These are phyloP conservation scores for Fraxinus xanthoxyloides DNA, from an alignment of 305 asterid genomes.

Conservation along the genomic window DNA sequence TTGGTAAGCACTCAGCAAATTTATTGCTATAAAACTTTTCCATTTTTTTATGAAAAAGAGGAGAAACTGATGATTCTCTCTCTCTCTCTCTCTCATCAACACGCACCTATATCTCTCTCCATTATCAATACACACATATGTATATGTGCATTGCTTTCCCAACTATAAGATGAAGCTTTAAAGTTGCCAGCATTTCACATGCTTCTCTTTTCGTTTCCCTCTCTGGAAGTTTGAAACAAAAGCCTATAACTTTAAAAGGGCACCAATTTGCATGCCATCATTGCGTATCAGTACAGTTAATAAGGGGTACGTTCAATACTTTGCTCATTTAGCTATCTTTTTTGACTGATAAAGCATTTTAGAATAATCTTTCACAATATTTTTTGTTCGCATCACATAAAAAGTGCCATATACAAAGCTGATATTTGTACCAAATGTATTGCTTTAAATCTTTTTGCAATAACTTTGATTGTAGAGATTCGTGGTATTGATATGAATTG, in stretches of 20 bases:
- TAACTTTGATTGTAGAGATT: conserved; percentile 33
- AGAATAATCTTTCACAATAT: conserved; percentile 32
- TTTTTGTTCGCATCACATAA: conserved; percentile 13
- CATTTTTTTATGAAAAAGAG: conserved; percentile 49
- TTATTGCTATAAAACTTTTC: not conserved
- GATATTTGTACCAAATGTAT: conserved; percentile 17
- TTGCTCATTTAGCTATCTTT: conserved; percentile 27
- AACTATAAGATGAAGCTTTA: conserved; percentile 44
- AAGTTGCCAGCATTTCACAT: conserved; percentile 38
- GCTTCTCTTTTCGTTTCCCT: conserved; percentile 53
- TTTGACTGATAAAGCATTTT: conserved; percentile 56
- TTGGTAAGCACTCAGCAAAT: not conserved
- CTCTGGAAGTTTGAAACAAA: conserved; percentile 59
- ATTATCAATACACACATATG: not conserved
- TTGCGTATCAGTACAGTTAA: conserved; percentile 33
- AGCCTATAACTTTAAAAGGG: conserved; percentile 32
- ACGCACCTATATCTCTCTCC: not conserved
- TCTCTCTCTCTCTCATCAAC: conserved; percentile 6
- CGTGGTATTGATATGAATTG: conserved; percentile 23
- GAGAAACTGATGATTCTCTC: conserved; percentile 18
- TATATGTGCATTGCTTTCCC: conserved; percentile 25
- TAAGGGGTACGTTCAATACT: conserved; percentile 52
- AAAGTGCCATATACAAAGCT: conserved; percentile 22
- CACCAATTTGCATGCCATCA: conserved; percentile 70
- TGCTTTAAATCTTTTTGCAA: conserved; percentile 44